Conservation (phyloP, 1,284 basidiomycete genomes). For the Singerocomus inundabilis region DNA sequence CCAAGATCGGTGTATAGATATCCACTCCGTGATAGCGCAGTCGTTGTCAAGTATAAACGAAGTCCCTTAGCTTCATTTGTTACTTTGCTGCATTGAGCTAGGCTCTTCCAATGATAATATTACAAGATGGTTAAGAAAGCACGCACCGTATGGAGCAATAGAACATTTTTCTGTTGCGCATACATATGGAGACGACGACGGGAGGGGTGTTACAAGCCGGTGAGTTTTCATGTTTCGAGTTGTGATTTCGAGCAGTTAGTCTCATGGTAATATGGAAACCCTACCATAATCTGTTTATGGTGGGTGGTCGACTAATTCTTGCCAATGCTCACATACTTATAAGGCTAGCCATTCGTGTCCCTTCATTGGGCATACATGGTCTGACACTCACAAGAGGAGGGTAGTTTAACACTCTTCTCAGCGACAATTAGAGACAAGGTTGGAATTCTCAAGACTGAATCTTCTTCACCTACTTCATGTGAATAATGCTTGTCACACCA, state of each 20-base stretch:
- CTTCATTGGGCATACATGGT: neutral
- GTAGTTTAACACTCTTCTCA: neutral
- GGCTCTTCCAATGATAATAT: neutral
- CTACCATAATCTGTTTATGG: neutral
- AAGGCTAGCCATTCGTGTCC: neutral
- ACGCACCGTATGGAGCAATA: neutral
- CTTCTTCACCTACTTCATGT: neutral
- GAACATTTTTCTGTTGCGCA: neutral
- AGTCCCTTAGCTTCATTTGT: conserved; percentile 9
- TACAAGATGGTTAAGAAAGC: neutral
- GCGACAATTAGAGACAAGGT: neutral
- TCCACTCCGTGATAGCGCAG: conserved; percentile 72
- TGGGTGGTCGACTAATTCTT: neutral
- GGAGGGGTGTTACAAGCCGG: neutral
- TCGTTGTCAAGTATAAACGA: conserved; percentile 44
- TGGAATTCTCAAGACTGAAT: neutral
- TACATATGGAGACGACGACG: neutral
- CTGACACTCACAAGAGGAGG: neutral
- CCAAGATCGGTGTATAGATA: conserved; percentile 65
- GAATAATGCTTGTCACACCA: neutral
- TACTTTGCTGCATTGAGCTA: neutral
- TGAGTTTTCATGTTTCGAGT: conserved; percentile 2
- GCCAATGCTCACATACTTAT: neutral
- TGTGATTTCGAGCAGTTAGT: neutral
- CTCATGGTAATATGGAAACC: neutral